Evolutionary conservation across 768 basidiomycete species (phyloP), one percentile per base, ranked within the genome.

Genomic region (Trametes maxima): DNA sequence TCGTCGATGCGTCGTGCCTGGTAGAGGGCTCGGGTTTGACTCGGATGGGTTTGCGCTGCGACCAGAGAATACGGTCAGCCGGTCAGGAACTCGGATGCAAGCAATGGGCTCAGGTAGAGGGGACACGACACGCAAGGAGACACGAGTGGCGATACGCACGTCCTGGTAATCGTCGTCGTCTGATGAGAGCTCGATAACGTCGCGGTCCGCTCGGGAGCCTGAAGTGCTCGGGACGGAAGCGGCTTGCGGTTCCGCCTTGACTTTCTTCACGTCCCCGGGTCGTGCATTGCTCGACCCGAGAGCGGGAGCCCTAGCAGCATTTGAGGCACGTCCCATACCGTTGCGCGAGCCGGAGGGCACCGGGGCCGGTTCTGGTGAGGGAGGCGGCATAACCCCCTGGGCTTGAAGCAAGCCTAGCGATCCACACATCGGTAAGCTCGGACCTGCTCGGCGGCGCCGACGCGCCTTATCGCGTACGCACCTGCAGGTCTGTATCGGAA

Each of bases 401-500:
- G 56, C 56, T 25, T 49, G 56, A 2, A 57, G 46, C 22, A 57
- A 22, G 24, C 37, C 56, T 57, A 14, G 6, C 21, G 19, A 14
- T 14, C 24, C 25, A 17, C 16, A n/a, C 47, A 10, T 11, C 28
- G 17, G 17, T 19, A 12, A n/a, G 47, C 5, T 5, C 22, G 19
- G n/a, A 25, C 21, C 14, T 3, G 7, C 14, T 21, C 7, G 11
- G 3, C 10, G 6, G 3, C 1, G 3, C 16, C 28, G 21, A 33
- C 24, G 17, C 17, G 48, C 17, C 11, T 35, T 17, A 5, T 24
- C 13, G n/a, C 5, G 17, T 2, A 46, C 62, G 7, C 17, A 66
- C 65, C 65, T 16, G 22, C 13, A 7, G 65, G 65, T n/a, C 59
- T 44, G 43, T 67, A 67, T 12, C 54, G 59, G 54, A 67, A 67